Conservation (phyloP, 495 filamentous ascomycete genomes). For the Daldinia concentrica region DNA sequence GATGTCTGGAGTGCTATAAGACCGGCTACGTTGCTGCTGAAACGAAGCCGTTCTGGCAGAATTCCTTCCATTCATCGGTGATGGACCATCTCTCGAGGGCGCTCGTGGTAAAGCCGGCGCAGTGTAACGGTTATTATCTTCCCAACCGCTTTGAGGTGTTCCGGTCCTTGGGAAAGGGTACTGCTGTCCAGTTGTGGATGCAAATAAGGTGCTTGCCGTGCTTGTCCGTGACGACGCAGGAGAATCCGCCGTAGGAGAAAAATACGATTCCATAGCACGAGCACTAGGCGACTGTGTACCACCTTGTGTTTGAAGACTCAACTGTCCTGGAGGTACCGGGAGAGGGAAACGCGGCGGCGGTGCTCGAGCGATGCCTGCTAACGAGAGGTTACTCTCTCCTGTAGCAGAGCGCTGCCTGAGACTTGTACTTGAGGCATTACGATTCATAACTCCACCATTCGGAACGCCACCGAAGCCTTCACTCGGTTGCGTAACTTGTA, state of each 20-base stretch:
- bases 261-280: constrained; percentile 78
- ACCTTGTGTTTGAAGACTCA: constrained; percentile 79
- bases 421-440: constrained; percentile 83
- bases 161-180: constrained; percentile 82
- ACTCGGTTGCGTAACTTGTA: constrained; percentile 50
- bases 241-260: constrained; percentile 86
- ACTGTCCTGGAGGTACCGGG: constrained; percentile 63
- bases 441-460: constrained; percentile 60
- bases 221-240: constrained; percentile 85
- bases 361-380: constrained; percentile 57
- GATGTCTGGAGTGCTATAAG: constrained; percentile 71
- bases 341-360: constrained; percentile 76
- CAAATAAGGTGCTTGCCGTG: constrained; percentile 65
- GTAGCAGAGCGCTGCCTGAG: constrained; percentile 83
- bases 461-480: constrained; percentile 50
- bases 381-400: constrained; percentile 68
- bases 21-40: constrained; percentile 67
- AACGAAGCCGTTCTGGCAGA: constrained; percentile 40
- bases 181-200: constrained; percentile 61
- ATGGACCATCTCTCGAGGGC: constrained; percentile 79
- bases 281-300: constrained; percentile 56
- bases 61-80: constrained; percentile 68
- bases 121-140: constrained; percentile 77
- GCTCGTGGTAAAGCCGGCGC: constrained; percentile 85
- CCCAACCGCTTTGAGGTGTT: constrained; percentile 68